These are phyloP conservation scores for Agapanthus africanus DNA, from an alignment of 106 monocot species.

Conservation along the genomic window DNA sequence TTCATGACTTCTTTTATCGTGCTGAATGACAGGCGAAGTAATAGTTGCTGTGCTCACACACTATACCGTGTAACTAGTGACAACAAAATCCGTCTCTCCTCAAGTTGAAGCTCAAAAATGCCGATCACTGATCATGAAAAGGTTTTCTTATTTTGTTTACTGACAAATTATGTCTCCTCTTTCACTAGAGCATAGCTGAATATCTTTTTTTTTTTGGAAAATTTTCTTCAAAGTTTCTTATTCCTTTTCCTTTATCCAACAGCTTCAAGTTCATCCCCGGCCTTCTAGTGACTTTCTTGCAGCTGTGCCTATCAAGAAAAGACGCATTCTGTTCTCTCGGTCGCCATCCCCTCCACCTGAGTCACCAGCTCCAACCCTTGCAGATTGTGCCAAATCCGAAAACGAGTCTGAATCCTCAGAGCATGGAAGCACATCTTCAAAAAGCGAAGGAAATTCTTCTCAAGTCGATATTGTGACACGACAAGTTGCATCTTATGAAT, in stretches of 20 bases:
- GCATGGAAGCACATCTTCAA: not conserved
- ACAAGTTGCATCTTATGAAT: not conserved
- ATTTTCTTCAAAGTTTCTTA: no score
- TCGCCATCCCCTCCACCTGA: constrained; percentile 10
- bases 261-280: constrained; percentile 19
- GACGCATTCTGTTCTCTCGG: constrained; percentile 17
- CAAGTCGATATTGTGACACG: not conserved
- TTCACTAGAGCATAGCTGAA: not conserved
- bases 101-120: constrained; percentile 22
- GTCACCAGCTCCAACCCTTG: not conserved
- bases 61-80: not conserved
- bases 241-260: constrained; percentile 1
- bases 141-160: constrained; percentile 18
- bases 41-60: not conserved
- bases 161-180: not conserved
- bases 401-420: not conserved
- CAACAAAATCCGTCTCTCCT: not conserved
- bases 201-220: no score
- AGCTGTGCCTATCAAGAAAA: constrained; percentile 45
- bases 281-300: constrained; percentile 17
- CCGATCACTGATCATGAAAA: constrained; percentile 20
- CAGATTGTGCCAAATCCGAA: constrained; percentile 5
- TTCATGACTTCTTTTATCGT: not conserved
- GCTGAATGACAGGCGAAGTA: not conserved
- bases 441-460: not conserved